These are phyloP conservation scores for Allium cepa DNA, from an alignment of 106 monocot species.

Conservation along the genomic window DNA sequence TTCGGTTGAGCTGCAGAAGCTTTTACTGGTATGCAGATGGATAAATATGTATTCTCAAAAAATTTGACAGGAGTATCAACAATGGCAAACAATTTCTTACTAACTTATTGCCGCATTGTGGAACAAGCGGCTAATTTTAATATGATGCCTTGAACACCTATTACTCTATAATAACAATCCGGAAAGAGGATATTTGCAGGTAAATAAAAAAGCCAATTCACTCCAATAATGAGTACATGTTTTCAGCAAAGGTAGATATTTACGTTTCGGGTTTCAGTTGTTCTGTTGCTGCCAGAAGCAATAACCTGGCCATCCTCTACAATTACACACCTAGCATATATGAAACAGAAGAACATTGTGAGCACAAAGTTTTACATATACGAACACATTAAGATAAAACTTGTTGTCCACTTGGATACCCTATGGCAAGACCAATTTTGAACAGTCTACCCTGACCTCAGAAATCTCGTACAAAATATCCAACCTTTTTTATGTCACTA, in stretches of 20 bases:
- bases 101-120: too few species aligned
- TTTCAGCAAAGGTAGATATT: conserved; percentile 2
- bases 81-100: background rate
- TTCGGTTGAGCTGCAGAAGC: background rate
- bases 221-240: too few species aligned
- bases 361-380: background rate
- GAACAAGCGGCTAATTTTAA: too few species aligned
- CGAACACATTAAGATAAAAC: background rate
- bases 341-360: conserved; percentile 1
- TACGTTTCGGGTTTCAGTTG: conserved; percentile 62
- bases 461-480: background rate
- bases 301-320: conserved; percentile 51
- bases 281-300: conserved; percentile 62
- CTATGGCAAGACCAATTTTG: background rate
- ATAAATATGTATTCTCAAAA: background rate
- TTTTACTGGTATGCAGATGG: background rate
- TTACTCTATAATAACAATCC: too few species aligned
- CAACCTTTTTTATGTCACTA: background rate
- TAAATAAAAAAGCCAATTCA: too few species aligned
- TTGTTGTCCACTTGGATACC: too few species aligned
- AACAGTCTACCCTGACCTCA: background rate
- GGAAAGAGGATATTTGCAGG: too few species aligned
- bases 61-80: background rate
- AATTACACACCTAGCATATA: conserved; percentile 43
- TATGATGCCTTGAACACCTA: too few species aligned